Conservation (phyloP, 2,329 filamentous ascomycete species). For the Fusarium buxicola region DNA sequence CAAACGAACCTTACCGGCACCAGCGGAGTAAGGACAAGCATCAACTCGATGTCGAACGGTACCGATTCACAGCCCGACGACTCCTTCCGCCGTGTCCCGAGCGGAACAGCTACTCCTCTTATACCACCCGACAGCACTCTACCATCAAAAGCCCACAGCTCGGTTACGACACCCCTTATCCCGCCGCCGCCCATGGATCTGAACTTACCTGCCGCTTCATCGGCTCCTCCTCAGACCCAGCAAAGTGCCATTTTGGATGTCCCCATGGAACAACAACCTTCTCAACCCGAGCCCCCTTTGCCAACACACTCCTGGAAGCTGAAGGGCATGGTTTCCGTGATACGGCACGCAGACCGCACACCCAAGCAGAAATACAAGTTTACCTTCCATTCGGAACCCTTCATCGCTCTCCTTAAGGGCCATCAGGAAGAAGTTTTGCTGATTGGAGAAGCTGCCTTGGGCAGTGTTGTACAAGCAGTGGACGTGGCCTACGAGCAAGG, state of each 20-base stretch:
- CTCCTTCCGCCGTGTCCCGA: conserved; percentile 37
- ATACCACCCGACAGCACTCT: conserved; percentile 47
- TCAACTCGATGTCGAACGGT: conserved; percentile 31
- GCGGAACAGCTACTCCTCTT: conserved; percentile 49
- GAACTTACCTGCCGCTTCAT: conserved; percentile 43
- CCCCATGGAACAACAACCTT: conserved; percentile 47
- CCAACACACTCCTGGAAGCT: conserved; percentile 97
- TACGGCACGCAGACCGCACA: conserved; percentile 95
- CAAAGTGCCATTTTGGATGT: conserved; percentile 51
- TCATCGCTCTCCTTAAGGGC: conserved; percentile 92
- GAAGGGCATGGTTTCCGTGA: conserved; percentile 96
- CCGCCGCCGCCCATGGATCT: conserved; percentile 51
- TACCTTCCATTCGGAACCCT: conserved; percentile 96
- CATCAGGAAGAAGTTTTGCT: conserved; percentile 97
- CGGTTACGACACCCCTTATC: conserved; percentile 51
- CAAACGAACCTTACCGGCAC: conserved; percentile 32
- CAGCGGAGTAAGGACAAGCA: conserved; percentile 47
- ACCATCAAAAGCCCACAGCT: conserved; percentile 52
- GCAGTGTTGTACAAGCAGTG: conserved; percentile 90
- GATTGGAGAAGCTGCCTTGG: conserved; percentile 88
- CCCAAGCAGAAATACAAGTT: conserved; percentile 99
- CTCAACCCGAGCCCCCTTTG: conserved; percentile 70
- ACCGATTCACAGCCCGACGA: conserved; percentile 45
- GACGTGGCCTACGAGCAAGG: conserved; percentile 81
- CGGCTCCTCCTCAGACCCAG: conserved; percentile 45